Evolutionary conservation across 208 protist species (phyloP), one percentile per base, ranked within the genome.

Genomic region (Acanthamoeba culbertsoni): DNA sequence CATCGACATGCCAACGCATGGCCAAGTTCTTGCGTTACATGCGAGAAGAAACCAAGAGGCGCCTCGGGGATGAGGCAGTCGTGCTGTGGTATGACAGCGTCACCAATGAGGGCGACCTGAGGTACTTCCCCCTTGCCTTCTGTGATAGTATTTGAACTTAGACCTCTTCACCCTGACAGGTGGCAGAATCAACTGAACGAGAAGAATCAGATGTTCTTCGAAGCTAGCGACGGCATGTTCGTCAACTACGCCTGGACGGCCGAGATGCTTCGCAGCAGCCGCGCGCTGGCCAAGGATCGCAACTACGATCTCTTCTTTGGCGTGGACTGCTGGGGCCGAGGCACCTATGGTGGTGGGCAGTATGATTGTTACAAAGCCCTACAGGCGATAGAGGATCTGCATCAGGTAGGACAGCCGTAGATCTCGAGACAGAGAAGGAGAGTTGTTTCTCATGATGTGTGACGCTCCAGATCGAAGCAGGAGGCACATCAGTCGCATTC

Each of bases 11-110:
- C 37, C 33, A 71, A n/a, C 77, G 75, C 2, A 75, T 95, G 59
- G 63, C 71, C 7, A 26, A 33, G 31, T 94, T 95, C 28, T 12
- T 95, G 20, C 28, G 48, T 16, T 93, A 93, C 40, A 53, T 95
- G 46, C 57, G 43, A 40, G 4, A 63, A n/a, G 33, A 57, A 20
- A 63, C 55, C 42, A 68, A 84, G 59, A 8, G 62, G 16, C n/a
- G 28, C 68, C 45, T 86, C 18, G 53, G 43, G 0, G 46, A 63
- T 23, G 51, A 84, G 3, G 75, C 37, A 4, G 33, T 93, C 33
- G 96, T 98, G 1, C 91, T 98, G 3, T 98, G 98, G 98, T 98
- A 98, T 93, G 98, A 98, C 93, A 97, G 97, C 26, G 93, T 98
- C 23, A 98, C 96, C 7, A 94, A 91, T 1, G 93, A 96, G 18